These are phyloP conservation scores for Dothideomycetes sp. DNA, from an alignment of 2,329 filamentous ascomycete species.

Conservation along the genomic window DNA sequence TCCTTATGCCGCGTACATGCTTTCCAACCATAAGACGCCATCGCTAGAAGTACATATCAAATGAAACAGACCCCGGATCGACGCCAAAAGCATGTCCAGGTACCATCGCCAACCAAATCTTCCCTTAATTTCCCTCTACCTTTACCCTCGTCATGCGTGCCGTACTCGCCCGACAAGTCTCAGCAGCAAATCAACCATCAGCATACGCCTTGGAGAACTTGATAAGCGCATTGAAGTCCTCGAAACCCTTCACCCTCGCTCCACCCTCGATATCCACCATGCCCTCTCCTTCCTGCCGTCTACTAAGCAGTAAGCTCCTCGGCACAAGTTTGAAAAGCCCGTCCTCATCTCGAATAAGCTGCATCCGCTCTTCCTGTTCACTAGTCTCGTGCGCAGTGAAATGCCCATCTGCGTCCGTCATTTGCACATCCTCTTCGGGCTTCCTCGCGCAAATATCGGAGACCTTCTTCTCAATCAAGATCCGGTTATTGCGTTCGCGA, in stretches of 20 bases:
- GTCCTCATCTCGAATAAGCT: slow-evolving; percentile 18
- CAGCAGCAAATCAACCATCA: no score
- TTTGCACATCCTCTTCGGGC: neutral
- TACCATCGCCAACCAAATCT: no score
- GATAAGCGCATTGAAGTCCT: slow-evolving; percentile 21
- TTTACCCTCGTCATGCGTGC: no score
- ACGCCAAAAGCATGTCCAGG: no score
- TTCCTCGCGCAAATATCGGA: neutral
- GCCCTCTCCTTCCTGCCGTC: slow-evolving; percentile 3
- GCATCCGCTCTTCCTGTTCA: slow-evolving; percentile 15
- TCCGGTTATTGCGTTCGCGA: slow-evolving; percentile 23
- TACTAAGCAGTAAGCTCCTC: slow-evolving; percentile 19
- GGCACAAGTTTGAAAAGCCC: slow-evolving; percentile 22
- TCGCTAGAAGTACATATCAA: no score
- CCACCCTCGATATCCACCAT: slow-evolving; percentile 13
- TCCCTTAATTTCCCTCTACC: no score
- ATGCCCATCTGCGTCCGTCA: neutral
- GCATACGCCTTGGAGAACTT: slow-evolving; percentile 22
- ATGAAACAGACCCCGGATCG: no score
- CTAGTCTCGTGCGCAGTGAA: slow-evolving; percentile 22
- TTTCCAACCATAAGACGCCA: no score
- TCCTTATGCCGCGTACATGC: no score
- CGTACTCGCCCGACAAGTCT: no score
- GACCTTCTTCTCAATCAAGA: slow-evolving; percentile 14
- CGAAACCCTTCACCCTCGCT: slow-evolving; percentile 18